Evolutionary conservation across 2,329 filamentous ascomycete genomes (phyloP), one percentile per base, ranked within the genome.

Genomic region (Ophiocordyceps robertsii): DNA sequence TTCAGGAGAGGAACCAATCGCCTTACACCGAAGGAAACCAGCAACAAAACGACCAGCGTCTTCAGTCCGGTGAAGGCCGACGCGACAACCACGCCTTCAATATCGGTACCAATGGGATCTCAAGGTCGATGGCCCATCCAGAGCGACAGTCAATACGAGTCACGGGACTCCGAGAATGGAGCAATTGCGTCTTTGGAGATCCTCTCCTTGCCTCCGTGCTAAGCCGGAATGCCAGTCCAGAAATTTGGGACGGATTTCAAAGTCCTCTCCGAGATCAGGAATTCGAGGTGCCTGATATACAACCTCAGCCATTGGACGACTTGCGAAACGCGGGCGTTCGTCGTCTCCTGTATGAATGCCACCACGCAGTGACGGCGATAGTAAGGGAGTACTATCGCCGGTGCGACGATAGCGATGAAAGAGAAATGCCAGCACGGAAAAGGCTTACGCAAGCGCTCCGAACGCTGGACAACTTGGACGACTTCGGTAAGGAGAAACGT

Each of bases 101-200:
- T n/a, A 35, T 43, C 9, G 43, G 33, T 11, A 13, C 33, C 13
- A 42, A 44, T 42, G 42, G 40, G 29, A n/a, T 36, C 32, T 17
- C 33, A 21, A 21, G 17, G 7, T 35, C 37, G 16, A 37, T 6
- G n/a, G 17, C 32, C 12, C 16, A 30, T 21, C 27, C 37, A 29
- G 37, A n/a, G 21, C 5, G 32, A 29, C 36, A 19, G 38, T 24
- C 39, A 40, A 19, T n/a, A 37, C 13, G 32, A 13, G 43, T 48
- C 35, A 41, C 43, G 5, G 44, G 43, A 6, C 41, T 80, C n/a
- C 63, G 64, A 29, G 72, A 75, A 56, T 80, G 75, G 75, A 70
- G 70, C 45, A 70, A 68, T 44, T 70, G 70, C 37, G 49, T 78
- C 11, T 80, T 80, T 47, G 76, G 75, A 11, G 77, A 80, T 46